Percentiles rank a stretch among this genome's conserved stretches.
Conservation (phyloP, 805 yeast species). For the Brettanomyces bruxellensis region DNA sequence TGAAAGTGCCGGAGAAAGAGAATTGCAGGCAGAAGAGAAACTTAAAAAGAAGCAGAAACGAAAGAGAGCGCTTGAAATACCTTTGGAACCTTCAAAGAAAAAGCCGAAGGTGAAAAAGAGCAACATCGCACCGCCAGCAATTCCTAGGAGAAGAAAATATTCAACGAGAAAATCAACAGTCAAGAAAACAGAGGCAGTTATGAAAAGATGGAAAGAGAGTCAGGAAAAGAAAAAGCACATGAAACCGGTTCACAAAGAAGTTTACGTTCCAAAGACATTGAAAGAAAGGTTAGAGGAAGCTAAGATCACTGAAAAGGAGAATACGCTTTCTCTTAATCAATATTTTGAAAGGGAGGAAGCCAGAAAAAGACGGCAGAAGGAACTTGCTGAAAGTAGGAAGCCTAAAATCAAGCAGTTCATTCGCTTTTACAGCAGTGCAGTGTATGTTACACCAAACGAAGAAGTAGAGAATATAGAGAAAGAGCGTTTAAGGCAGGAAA, state of each 20-base stretch:
- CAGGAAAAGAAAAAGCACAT: constrained; percentile 42
- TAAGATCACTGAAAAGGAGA: constrained; percentile 70
- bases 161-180: constrained; percentile 74
- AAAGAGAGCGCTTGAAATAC: constrained; percentile 27
- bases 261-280: constrained; percentile 45
- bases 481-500: constrained; percentile 25
- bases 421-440: constrained; percentile 39
- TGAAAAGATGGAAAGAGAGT: constrained; percentile 58
- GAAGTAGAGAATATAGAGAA: constrained; percentile 42
- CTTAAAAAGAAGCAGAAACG: constrained; percentile 29
- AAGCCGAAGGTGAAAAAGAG: constrained; percentile 5
- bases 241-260: constrained; percentile 25
- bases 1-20: constrained; percentile 43
- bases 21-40: constrained; percentile 24
- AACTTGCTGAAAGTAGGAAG: constrained; percentile 58
- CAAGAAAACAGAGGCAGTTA: constrained; percentile 67
- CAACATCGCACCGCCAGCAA: constrained; percentile 4
- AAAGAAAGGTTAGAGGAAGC: constrained; percentile 78
- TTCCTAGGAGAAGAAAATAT: constrained; percentile 50
- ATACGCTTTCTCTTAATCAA: constrained; percentile 60
- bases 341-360: constrained; percentile 81
- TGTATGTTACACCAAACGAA: constrained; percentile 51
- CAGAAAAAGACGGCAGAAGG: constrained; percentile 70
- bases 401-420: constrained; percentile 51
- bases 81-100: constrained; percentile 24